Evolutionary conservation across 192 early-diverging fungal genomes (phyloP).

Genomic region (Entomortierella parvispora): DNA sequence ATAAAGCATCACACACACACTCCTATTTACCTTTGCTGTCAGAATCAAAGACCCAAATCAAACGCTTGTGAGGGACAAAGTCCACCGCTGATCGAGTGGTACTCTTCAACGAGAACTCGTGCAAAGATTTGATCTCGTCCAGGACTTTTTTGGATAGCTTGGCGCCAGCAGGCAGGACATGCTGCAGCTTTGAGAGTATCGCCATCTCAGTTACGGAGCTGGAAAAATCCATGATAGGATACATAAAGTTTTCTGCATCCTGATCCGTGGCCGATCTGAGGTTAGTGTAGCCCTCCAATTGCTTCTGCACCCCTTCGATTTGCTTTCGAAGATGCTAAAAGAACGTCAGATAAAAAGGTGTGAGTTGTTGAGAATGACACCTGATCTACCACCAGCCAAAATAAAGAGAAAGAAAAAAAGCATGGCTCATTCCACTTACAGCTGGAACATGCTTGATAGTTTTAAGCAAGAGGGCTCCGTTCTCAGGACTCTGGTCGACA

Average conservation of each 20-base stretch:
- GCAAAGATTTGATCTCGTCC: constrained; percentile 46
- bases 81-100: constrained; percentile 66
- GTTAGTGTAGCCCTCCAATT: constrained; percentile 44
- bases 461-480: constrained; percentile 53
- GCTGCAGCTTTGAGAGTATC: constrained; percentile 53
- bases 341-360: neutral
- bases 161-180: constrained; percentile 18
- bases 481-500: constrained; percentile 64
- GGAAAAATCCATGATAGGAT: constrained; percentile 57
- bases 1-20: neutral
- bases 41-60: constrained; percentile 68
- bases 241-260: constrained; percentile 32
- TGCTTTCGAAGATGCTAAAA: constrained; percentile 51
- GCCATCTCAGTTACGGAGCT: constrained; percentile 63
- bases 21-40: constrained; percentile 36
- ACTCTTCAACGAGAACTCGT: constrained; percentile 56
- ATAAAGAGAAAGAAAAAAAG: constrained; percentile 27
- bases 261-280: constrained; percentile 31
- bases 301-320: constrained; percentile 51
- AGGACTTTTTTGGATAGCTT: constrained; percentile 29
- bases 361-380: too few relatives aligned
- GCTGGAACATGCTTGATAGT: constrained; percentile 62
- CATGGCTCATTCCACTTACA: constrained; percentile 40
- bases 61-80: constrained; percentile 71
- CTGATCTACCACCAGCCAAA: too few relatives aligned